Evolutionary conservation across 139 green algal species (phyloP), one percentile per base, ranked within the genome.

Genomic region (Microglena sp.): DNA sequence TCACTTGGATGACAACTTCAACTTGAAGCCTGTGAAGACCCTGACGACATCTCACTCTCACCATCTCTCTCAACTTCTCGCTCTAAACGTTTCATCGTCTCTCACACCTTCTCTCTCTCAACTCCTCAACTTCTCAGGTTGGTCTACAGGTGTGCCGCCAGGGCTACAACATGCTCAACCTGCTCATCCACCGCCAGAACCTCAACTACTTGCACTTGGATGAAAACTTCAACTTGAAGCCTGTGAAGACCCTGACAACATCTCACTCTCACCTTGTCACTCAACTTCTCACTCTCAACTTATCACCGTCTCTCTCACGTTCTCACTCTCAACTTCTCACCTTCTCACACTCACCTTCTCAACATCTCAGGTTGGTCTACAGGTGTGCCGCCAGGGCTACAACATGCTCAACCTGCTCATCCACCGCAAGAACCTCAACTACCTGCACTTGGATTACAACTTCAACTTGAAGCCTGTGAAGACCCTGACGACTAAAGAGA

Each of bases 371-470:
- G n/a, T n/a, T n/a, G n/a, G n/a, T 34, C 34, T 76, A 46, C 90
- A 97, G 84, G 94, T 99, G 28, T 99, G 94, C 84, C 75, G 88
- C 35, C 94, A 99, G 84, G 94, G 94, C 40, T 97, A 99, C 89
- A 99, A 99, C 85, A 99, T 99, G 94, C 87, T 99, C 59, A 99
- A 99, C 84, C 81, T 99, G 76, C 90, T 99, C n/a, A 99, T 99
- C 72, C 94, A 99, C 80, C 87, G 94, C 71, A 99, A 99, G 87
- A 95, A 96, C 79, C 87, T 98, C 44, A 95, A 97, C 81, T 99
- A 98, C 84, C 86, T 99, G 43, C 94, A 99, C 75, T 79, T 99
- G 66, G 94, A 99, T 79, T 99, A 99, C 89, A 99, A 99, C 86
- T 99, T 99, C 86, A 99, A 99, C 82, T 77, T 99, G 50, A 99